Conservation (phyloP, 2,329 filamentous ascomycete species). For the Drechslerella stenobrocha region DNA sequence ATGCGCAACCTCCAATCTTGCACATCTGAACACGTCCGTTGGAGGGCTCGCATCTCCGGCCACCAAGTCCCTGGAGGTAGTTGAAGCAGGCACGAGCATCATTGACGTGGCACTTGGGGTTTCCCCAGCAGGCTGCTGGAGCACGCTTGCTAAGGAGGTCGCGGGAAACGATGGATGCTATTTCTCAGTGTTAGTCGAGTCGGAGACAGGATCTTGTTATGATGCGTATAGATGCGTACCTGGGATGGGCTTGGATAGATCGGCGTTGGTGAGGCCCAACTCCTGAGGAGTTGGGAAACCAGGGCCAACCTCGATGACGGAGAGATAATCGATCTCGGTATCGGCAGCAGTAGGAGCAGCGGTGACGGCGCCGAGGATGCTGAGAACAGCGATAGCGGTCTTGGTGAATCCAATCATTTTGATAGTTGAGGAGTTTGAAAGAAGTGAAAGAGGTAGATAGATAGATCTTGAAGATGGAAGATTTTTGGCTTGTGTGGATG, state of each 20-base stretch:
- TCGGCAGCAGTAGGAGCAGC: background rate
- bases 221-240: background rate
- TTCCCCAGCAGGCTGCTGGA: background rate
- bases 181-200: no score
- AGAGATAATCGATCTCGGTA: no score
- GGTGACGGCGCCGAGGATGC: background rate
- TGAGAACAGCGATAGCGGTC: background rate
- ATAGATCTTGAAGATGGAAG: no score
- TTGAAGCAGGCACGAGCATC: background rate
- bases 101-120: background rate
- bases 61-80: background rate
- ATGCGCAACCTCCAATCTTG: background rate
- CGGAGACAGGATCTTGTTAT: no score
- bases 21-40: background rate
- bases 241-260: background rate
- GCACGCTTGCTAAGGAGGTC: no score
- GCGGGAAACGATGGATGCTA: no score
- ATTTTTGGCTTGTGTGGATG: no score
- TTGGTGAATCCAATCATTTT: background rate
- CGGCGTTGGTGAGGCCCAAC: slow-evolving; percentile 1
- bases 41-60: background rate
- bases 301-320: background rate
- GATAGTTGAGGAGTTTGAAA: background rate
- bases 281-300: background rate
- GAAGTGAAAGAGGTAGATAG: background rate